These are phyloP conservation scores for Sphagnum tenellum DNA, from an alignment of 225 moss, liverwort and hornwort species.

Conservation along the genomic window DNA sequence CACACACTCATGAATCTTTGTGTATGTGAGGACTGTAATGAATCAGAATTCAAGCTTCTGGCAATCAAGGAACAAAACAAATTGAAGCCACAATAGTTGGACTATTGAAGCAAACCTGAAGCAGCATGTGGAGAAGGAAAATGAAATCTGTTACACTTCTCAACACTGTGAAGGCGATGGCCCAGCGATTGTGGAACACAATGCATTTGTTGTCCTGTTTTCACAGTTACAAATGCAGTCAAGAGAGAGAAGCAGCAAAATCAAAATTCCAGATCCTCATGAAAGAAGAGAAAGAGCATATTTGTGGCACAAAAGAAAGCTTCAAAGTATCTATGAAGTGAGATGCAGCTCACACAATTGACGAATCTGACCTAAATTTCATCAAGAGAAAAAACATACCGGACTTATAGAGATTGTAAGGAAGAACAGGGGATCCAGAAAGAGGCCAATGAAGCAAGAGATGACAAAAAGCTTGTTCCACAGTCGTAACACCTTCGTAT, in stretches of 20 bases:
- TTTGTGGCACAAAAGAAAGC: neutral
- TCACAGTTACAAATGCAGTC: no score
- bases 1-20: no score
- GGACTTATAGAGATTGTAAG: conserved; percentile 41
- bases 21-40: no score
- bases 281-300: neutral
- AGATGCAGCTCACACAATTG: neutral
- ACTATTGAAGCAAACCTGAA: conserved; percentile 10
- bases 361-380: neutral
- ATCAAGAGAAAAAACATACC: conserved; percentile 22
- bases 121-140: conserved; percentile 28
- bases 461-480: conserved; percentile 85
- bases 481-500: conserved; percentile 49
- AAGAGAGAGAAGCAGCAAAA: no score
- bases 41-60: no score
- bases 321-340: neutral
- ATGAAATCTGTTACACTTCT: conserved; percentile 30
- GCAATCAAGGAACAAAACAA: no score
- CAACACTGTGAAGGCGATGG: conserved; percentile 16
- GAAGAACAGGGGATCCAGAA: conserved; percentile 77
- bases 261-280: no score
- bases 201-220: conserved; percentile 20
- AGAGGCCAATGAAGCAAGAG: conserved; percentile 58
- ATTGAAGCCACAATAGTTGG: no score
- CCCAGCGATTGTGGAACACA: conserved; percentile 10